Evolutionary conservation across 345 rosid species (phyloP), one percentile per base, ranked within the genome.

Genomic region (Streptanthus diversifolius): DNA sequence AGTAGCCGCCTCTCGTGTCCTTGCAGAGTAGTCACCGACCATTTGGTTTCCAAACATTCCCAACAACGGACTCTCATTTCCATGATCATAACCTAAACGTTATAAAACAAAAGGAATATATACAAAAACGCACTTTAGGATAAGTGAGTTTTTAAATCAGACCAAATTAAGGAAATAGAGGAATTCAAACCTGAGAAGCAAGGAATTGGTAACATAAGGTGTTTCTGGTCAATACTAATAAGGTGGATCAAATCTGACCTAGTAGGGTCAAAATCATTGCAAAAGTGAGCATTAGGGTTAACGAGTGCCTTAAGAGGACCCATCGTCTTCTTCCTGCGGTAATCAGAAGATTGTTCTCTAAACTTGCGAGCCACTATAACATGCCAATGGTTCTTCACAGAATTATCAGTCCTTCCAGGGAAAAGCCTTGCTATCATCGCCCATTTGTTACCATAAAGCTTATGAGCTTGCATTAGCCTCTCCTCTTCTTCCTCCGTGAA

Each of bases 301-400:
- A 33, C 41, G 10, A 33, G 32, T 68, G 74, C 65, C 15, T 70
- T 52, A 60, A 52, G 75, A 45, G 73, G 49, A 66, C 45, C 8
- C 25, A 41, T 66, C 41, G 56, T 53, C 66, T 68, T 78, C 49
- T 75, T 73, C 29, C 63, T 63, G 2, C 75, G 59, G 27, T 54
- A 78, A 63, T 73, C 56, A 68, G 65, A 73, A 52, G 78, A 78
- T 12, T 68, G 78, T 55, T 78, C 78, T 68, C 75, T 78, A 48
- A 61, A 73, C 77, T 68, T 78, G 13, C 79, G 74, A 60, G 82
- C 82, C 78, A 79, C 69, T 0, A 74, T 59, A 8, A 79, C 82
- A 63, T 79, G 82, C 79, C 82, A 79, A 56, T 79, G 82, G 36
- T 79, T 79, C 79, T 79, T 79, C 56, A 79, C 79, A 40, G 75